phyloP scores from a whole-genome alignment of 2,329 filamentous ascomycete species.

The Botrytis deweyae region DNA sequence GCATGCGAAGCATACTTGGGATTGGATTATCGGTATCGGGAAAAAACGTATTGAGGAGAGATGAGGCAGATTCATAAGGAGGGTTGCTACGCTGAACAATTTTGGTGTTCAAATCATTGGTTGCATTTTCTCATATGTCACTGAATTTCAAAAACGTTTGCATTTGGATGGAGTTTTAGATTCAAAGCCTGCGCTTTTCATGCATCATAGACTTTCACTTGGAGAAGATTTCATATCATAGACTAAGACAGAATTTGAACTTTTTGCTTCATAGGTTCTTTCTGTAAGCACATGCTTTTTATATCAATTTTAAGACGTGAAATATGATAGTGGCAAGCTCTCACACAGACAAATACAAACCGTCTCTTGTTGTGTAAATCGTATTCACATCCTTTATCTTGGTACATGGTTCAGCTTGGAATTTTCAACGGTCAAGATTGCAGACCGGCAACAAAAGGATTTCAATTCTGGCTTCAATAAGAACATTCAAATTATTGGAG shows the following conservation, averaged over 20 bases:
- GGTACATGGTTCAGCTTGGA: neutral
- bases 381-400: neutral
- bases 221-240: slow-evolving; percentile 2
- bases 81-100: neutral
- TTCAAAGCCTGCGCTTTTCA: neutral
- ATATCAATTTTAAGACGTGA: neutral
- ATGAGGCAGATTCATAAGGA: neutral
- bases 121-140: neutral
- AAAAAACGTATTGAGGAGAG: neutral
- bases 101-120: neutral
- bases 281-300: neutral
- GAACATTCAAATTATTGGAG: neutral
- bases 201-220: neutral
- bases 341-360: neutral
- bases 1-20: neutral
- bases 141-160: neutral
- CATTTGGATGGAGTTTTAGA: neutral
- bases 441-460: neutral
- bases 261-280: neutral
- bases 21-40: neutral
- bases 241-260: neutral
- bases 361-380: no score
- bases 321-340: neutral
- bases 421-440: neutral
- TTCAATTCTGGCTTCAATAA: neutral